Evolutionary conservation across 2,329 filamentous ascomycete species (phyloP), one percentile per base, ranked within the genome.

Genomic region (Conoideocrella luteorostrata): DNA sequence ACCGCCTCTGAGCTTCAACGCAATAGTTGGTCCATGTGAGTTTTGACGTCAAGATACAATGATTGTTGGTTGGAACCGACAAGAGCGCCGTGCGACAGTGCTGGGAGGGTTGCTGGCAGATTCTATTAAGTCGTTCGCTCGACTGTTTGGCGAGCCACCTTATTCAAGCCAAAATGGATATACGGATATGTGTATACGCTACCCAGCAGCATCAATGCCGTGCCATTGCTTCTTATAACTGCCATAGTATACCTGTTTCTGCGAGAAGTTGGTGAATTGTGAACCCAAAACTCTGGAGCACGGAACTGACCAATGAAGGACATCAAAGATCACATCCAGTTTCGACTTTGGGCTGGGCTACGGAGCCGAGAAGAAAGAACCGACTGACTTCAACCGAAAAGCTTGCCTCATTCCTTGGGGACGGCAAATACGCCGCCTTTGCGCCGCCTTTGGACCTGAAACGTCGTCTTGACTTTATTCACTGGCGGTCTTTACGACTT

Each of bases 401-500:
- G 12, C n/a, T 3, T 15, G 15, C n/a, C 10, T 18, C 22, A 15
- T 1, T 12, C 1, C 6, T 7, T 18, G n/a, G 26, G 45, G 29
- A 43, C 41, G 5, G 12, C 45, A 4, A 47, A 47, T 3, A 51
- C 52, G 50, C 62, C 63, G 44, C 67, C 53, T 0, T 70, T 74
- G 47, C 53, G 51, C n/a, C 61, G 63, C 23, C 62, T 72, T 36
- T 72, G 70, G 65, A 74, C 70, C 1, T 63, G 62, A 40, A 72
- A 73, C 44, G 68, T 74, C 34, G 59, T 72, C 46, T 67, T 71
- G 43, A 75, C 71, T 0, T 66, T 88, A 3, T 56, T 85, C 38
- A 75, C 74, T 21, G 80, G 83, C 50, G 81, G 81, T 24, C 75
- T 88, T 39, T 80, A 86, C 52, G 81, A 84, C 50, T 80, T 88